Evolutionary conservation across 352 stramenopile genomes (phyloP).

Genomic region (Pelagophyceae sp.): DNA sequence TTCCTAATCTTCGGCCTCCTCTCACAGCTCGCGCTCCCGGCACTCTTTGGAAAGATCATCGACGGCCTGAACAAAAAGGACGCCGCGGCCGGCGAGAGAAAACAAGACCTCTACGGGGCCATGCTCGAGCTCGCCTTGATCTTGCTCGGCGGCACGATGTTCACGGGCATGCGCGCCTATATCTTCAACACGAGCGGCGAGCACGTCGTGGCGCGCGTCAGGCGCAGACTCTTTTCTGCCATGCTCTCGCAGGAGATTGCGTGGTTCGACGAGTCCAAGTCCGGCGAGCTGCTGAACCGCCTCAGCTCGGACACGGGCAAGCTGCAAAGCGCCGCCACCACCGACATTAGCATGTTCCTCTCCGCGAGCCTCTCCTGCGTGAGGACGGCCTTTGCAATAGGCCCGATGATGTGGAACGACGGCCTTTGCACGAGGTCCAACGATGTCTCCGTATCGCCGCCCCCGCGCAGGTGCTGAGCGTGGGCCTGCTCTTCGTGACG

Average conservation of each 20-base stretch:
- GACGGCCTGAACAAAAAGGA: not conserved
- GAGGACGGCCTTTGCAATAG: no score
- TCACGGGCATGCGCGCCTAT: conserved; percentile 5
- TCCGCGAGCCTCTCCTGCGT: not conserved
- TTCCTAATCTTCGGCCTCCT: not conserved
- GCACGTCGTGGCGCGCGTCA: conserved; percentile 35
- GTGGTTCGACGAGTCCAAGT: conserved; percentile 54
- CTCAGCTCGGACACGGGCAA: conserved; percentile 45
- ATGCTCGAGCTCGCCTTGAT: not conserved
- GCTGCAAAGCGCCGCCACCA: conserved; percentile 34
- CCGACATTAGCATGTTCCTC: conserved; percentile 20
- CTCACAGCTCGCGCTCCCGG: not conserved
- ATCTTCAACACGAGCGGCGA: conserved; percentile 27
- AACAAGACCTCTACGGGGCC: not conserved
- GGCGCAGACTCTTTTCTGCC: conserved; percentile 38
- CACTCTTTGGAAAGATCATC: conserved; percentile 11
- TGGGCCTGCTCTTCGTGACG: conserved; percentile 43
- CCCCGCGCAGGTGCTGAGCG: no score
- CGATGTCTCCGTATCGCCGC: no score
- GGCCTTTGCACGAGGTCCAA: no score
- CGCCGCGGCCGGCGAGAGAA: not conserved
- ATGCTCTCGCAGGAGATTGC: conserved; percentile 54
- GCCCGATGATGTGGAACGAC: no score
- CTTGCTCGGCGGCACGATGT: not conserved
- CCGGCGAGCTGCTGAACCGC: conserved; percentile 50